Base-by-base conservation (phyloP, 768 basidiomycete species). In the Galerina sulciceps region DNA sequence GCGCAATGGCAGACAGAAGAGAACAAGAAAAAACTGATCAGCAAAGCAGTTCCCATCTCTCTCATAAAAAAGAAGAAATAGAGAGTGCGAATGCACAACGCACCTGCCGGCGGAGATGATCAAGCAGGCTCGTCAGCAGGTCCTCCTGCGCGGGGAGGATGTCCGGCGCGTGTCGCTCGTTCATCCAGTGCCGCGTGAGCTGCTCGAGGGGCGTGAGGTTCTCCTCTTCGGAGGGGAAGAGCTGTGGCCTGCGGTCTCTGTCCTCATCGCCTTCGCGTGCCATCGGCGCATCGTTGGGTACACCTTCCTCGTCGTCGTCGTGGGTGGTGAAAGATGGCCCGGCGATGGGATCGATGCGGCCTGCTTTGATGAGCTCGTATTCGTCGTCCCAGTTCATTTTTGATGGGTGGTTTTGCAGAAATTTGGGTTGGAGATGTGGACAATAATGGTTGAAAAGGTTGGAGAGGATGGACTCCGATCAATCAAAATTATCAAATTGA, bases 81-180 rank as follows among this genome's bases (percentile, higher is more conserved):
- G n/a, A n/a, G n/a, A n/a, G n/a, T n/a, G n/a, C n/a, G n/a, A n/a
- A n/a, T n/a, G n/a, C n/a, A n/a, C n/a, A 31, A 31, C 85, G 61
- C 74, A 94, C 94, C 89, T 91, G 95, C 71, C 88, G 82, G 68
- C 90, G 78, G 53, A 94, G 82, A 65, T 91, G 89, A 70, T 94
- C 90, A 60, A 94, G 75, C 47, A 94, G 65, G 20, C 78, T 73
- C 8, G 82, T 80, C 55, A 94, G 76, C 2, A 94, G 74, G 41
- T 81, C 81, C 60, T 90, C 90, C 58, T 90, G 90, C 3, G 85
- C 84, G 8, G 88, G 85, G 22, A 94, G 75, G 22, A 94, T 82
- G 65, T 94, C 91, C 1, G 92, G 93, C 6, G 90, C 84, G 64
- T 90, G 85, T 43, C 93, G 78, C 65, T 94, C 93, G 76, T 93